These are phyloP conservation scores for Chrysochromulina parva DNA, from an alignment of 78 protist species.

Conservation along the genomic window DNA sequence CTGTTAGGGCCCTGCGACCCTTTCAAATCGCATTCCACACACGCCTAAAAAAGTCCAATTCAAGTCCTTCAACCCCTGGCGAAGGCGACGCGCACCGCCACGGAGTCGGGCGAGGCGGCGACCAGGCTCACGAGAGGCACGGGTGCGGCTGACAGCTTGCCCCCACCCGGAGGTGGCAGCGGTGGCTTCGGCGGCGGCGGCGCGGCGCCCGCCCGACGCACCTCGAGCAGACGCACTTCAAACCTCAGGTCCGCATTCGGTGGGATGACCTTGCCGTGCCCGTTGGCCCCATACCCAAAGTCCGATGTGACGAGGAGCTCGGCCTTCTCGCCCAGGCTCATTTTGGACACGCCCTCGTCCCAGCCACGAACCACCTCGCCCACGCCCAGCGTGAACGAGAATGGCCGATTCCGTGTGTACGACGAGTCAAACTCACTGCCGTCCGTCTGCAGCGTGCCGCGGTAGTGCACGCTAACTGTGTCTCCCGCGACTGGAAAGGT, in stretches of 20 bases:
- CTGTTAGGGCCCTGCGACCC: no score
- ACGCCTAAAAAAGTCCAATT: no score
- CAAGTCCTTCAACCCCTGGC: no score
- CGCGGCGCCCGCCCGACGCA: no score
- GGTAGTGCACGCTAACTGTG: neutral
- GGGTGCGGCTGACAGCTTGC: no score
- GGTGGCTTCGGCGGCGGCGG: no score
- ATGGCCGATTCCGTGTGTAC: neutral
- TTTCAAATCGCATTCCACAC: no score
- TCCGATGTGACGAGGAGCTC: neutral
- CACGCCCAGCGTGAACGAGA: neutral
- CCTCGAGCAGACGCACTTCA: neutral
- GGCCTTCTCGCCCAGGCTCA: conserved; percentile 36
- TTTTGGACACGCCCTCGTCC: neutral
- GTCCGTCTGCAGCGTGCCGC: neutral
- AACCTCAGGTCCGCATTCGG: conserved; percentile 18
- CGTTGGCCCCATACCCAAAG: conserved; percentile 34
- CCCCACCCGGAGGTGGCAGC: no score
- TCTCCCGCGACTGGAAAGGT: no score
- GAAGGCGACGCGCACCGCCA: no score
- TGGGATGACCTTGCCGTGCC: conserved; percentile 23
- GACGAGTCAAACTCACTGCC: neutral
- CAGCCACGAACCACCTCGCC: conserved; percentile 1
- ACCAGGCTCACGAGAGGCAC: no score
- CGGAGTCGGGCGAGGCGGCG: no score